Percentiles rank a stretch among this genome's conserved stretches.
Conservation (phyloP, 2,329 filamentous ascomycete genomes). For the Colletotrichum musae region DNA sequence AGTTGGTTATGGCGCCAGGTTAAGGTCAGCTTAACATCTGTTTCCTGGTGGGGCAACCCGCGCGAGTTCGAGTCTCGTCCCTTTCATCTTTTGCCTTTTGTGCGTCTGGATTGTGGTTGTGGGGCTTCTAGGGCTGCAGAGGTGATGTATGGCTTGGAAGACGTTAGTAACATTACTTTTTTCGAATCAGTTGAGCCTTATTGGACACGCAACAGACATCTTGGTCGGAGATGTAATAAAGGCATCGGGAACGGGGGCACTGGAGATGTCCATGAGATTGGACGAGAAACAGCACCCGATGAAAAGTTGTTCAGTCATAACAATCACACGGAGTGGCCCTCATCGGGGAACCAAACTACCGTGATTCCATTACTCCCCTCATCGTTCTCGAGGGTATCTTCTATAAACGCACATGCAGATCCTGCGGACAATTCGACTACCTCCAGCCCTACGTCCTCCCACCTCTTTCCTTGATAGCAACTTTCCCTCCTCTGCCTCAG, state of each 20-base stretch:
- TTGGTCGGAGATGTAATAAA: too few species aligned
- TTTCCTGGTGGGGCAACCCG: slow-evolving; percentile 35
- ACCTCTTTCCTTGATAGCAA: background rate
- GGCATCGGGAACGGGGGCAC: too few species aligned
- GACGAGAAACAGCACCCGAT: too few species aligned
- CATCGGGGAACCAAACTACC: too few species aligned
- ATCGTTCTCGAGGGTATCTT: background rate
- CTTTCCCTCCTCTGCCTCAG: slow-evolving; percentile 36
- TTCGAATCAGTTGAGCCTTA: too few species aligned
- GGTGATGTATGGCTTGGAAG: background rate
- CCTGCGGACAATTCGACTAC: too few species aligned
- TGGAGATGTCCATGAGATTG: too few species aligned
- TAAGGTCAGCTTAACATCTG: slow-evolving; percentile 33
- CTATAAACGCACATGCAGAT: background rate
- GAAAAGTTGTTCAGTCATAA: too few species aligned
- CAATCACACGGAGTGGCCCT: too few species aligned
- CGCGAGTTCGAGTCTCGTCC: slow-evolving; percentile 35
- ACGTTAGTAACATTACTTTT: too few species aligned
- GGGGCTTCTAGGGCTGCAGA: background rate
- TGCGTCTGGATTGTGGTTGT: background rate
- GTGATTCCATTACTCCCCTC: background rate
- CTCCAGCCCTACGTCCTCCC: background rate
- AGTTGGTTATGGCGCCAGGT: slow-evolving; percentile 35
- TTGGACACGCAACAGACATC: too few species aligned
- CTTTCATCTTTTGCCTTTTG: slow-evolving; percentile 12